Percentiles rank a stretch among this genome's conserved stretches.
phyloP scores from a whole-genome alignment of 2,329 filamentous ascomycete species.

The Chaetomium globosum region DNA sequence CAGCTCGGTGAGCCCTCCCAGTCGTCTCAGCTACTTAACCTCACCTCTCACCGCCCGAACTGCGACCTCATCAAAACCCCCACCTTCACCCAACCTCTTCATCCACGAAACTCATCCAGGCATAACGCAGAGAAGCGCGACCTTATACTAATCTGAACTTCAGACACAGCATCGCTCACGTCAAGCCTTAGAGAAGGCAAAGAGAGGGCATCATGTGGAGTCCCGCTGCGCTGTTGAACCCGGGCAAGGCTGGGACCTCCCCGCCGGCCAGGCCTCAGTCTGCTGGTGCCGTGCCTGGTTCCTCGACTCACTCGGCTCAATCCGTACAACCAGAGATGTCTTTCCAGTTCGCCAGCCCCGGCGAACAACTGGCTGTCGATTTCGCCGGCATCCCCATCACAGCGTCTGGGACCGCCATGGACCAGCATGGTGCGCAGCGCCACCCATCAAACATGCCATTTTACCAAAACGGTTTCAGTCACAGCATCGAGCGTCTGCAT shows the following conservation, averaged over 20 bases:
- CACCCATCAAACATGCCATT: conserved; percentile 29
- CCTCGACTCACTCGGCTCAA: conserved; percentile 37
- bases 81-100: neutral
- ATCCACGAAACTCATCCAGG: neutral
- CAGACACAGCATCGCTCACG: neutral
- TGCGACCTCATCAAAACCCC: neutral
- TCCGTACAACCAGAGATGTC: conserved; percentile 40
- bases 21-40: neutral
- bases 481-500: conserved; percentile 75
- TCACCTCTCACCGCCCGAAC: conserved; percentile 15
- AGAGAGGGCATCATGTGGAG: conserved; percentile 33
- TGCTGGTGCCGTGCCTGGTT: conserved; percentile 27
- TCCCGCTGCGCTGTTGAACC: conserved; percentile 47
- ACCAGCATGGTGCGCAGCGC: conserved; percentile 38
- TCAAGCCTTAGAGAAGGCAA: neutral
- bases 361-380: conserved; percentile 38
- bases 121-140: neutral
- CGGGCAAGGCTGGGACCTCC: conserved; percentile 33
- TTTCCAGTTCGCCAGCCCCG: conserved; percentile 49
- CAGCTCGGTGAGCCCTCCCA: conserved; percentile 22
- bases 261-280: conserved; percentile 32
- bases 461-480: conserved; percentile 51
- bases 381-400: conserved; percentile 41
- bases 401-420: conserved; percentile 27
- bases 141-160: neutral